A percentile compares a stretch with the other conserved stretches of the same genome.
These are phyloP conservation scores for Castanospermum australe DNA, from an alignment of 306 rosid genomes.

Conservation along the genomic window DNA sequence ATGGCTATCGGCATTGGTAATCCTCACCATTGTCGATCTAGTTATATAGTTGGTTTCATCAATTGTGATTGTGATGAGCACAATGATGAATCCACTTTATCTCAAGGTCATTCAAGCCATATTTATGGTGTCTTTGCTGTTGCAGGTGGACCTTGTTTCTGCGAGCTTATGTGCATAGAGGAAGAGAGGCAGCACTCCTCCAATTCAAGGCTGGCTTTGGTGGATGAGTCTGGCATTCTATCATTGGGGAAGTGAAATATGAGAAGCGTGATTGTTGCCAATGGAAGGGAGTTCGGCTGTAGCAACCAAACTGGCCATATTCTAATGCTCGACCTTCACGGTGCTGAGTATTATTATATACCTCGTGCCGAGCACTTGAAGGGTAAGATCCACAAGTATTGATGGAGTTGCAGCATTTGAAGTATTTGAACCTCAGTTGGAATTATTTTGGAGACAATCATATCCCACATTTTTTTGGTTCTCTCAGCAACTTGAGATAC, in stretches of 20 bases:
- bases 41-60: too few species aligned
- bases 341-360: too few species aligned
- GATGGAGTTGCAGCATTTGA: not conserved
- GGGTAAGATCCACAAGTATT: not conserved
- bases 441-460: not conserved
- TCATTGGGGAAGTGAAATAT: conserved; percentile 11
- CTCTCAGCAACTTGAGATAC: not conserved
- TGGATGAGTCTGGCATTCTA: not conserved
- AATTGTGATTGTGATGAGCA: too few species aligned
- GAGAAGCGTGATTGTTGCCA: conserved; percentile 14
- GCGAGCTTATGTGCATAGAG: not conserved
- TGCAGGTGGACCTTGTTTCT: too few species aligned
- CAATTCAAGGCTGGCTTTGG: not conserved
- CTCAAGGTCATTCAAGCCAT: not conserved
- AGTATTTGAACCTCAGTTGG: not conserved
- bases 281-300: conserved; percentile 25
- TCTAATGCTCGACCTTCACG: not conserved
- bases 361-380: too few species aligned
- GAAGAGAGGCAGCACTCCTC: conserved; percentile 21
- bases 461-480: not conserved
- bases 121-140: not conserved
- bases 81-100: not conserved
- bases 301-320: not conserved
- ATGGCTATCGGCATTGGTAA: too few species aligned
- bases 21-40: too few species aligned